Evolutionary conservation across 768 basidiomycete species (phyloP), one percentile per base, ranked within the genome.

Genomic region (Lactarius tabidus): DNA sequence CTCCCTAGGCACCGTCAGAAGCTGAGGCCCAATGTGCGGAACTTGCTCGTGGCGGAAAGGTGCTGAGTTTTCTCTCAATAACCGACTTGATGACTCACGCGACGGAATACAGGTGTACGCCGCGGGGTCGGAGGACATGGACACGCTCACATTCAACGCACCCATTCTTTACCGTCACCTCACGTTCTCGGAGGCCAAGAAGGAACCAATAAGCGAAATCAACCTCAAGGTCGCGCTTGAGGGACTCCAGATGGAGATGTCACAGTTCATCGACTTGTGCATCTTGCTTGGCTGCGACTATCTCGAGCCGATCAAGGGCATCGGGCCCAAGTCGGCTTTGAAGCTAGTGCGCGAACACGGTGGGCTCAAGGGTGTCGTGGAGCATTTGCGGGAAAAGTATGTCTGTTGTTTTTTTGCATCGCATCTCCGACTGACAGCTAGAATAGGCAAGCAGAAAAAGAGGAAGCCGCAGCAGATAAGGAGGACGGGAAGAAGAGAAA

Each of bases 11-110:
- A 26, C 97, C 97, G 0, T 96, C 94, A 59, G 97, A 99, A 79
- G 97, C 97, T 7, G 97, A 99, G 75, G 97, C 97, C 1, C 97
- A 99, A 73, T 98, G 97, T 70, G 97, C 97, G 6, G 97, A 98
- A 75, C 85, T 99, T 2, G 95, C 95, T n/a, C 85, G 94, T 36
- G 95, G 93, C 28, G 95, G 93, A 63, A 93, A 96, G 80, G 96
- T 89, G 59, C 17, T 66, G 31, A 26, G 12, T 7, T 63, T 55
- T 43, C 54, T 10, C 38, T 17, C 60, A 51, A 56, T 38, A 43
- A 43, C 20, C 48, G 7, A n/a, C 31, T 41, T 35, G 7, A 41
- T 55, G 45, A 8, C 12, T 53, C 33, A 31, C 56, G 70, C 23
- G 53, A 20, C n/a, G 23, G n/a, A 14, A 28, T 6, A 5, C 26